Evolutionary conservation across 352 stramenopile species (phyloP).

Genomic region (Blastocystis sp.): DNA sequence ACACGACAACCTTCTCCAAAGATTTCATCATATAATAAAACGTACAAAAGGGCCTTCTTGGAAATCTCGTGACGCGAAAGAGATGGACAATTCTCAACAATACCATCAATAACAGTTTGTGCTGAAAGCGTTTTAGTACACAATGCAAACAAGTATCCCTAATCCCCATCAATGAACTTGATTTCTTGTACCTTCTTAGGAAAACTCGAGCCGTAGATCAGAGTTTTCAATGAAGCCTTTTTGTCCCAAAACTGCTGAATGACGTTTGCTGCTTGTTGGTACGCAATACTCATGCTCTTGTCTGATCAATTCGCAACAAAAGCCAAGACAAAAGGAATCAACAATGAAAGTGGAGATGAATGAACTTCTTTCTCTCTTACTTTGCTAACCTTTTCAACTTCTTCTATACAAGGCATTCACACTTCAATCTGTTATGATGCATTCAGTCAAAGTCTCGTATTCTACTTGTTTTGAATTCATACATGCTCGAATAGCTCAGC

Average conservation of each 20-base stretch:
- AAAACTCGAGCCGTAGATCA: constrained; percentile 68
- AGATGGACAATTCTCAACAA: neutral
- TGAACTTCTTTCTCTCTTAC: neutral
- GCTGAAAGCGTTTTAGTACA: constrained; percentile 76
- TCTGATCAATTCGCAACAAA: neutral
- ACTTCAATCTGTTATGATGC: no score
- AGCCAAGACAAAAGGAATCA: neutral
- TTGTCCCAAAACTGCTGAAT: constrained; percentile 54
- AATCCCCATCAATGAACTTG: constrained; percentile 75
- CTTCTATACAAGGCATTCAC: neutral
- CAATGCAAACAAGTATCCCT: constrained; percentile 73
- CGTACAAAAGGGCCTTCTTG: constrained; percentile 70
- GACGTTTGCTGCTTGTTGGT: constrained; percentile 26
- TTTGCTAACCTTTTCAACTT: neutral
- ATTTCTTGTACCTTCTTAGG: constrained; percentile 75
- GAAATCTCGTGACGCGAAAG: neutral
- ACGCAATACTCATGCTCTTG: neutral
- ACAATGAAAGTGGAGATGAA: neutral
- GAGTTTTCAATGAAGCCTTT: constrained; percentile 75
- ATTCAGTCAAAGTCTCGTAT: neutral
- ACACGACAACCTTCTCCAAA: constrained; percentile 69
- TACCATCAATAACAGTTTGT: constrained; percentile 67
- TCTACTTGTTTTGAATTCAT: neutral
- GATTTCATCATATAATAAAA: constrained; percentile 77
- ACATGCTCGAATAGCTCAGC: constrained; percentile 52